Evolutionary conservation across 345 rosid genomes (phyloP).

Genomic region (Boechera retrofracta): DNA sequence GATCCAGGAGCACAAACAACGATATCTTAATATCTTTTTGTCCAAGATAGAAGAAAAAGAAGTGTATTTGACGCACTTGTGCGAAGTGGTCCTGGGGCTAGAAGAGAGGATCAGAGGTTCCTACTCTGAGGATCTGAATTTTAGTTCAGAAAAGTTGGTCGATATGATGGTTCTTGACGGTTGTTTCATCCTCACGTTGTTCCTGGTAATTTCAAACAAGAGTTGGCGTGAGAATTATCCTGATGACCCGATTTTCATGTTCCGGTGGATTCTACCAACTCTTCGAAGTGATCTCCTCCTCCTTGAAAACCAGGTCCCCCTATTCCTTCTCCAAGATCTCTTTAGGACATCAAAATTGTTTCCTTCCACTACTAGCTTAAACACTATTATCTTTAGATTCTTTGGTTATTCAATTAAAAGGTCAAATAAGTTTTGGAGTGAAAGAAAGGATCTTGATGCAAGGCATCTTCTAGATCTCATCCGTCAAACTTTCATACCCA

Average conservation of each 20-base stretch:
- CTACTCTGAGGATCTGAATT: slow-evolving; percentile 41
- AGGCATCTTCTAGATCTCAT: slow-evolving; percentile 39
- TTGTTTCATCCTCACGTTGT: slow-evolving; percentile 60
- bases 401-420: neutral
- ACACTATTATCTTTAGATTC: neutral
- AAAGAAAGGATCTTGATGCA: neutral
- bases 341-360: neutral
- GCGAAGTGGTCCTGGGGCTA: neutral
- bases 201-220: slow-evolving; percentile 1
- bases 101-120: slow-evolving; percentile 43
- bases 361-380: slow-evolving; percentile 13
- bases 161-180: slow-evolving; percentile 62
- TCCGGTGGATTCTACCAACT: slow-evolving; percentile 52
- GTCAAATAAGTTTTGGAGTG: slow-evolving; percentile 4
- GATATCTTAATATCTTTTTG: slow-evolving; percentile 41
- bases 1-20: slow-evolving; percentile 61
- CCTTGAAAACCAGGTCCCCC: slow-evolving; percentile 37
- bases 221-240: neutral
- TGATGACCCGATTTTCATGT: slow-evolving; percentile 35
- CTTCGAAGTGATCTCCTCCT: slow-evolving; percentile 37
- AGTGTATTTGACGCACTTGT: slow-evolving; percentile 10
- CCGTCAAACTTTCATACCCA: slow-evolving; percentile 21
- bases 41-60: slow-evolving; percentile 15
- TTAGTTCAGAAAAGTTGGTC: slow-evolving; percentile 28
- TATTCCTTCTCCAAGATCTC: slow-evolving; percentile 25